These are phyloP conservation scores for Penicillium cinerascens DNA, from an alignment of 495 filamentous ascomycete species.

Conservation along the genomic window DNA sequence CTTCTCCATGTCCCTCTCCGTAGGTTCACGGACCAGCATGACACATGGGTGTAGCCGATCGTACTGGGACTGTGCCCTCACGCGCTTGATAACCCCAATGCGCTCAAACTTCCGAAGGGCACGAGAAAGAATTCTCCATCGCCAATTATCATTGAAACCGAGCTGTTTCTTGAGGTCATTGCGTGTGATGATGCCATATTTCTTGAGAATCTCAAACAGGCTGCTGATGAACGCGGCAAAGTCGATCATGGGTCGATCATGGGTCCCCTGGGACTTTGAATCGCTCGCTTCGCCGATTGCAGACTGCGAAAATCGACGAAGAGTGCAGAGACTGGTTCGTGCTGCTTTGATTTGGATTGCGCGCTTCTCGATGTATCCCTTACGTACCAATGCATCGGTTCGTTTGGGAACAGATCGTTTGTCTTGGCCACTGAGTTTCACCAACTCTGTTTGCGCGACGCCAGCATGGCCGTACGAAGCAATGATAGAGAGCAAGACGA, in stretches of 20 bases:
- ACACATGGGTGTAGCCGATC: conserved; percentile 54
- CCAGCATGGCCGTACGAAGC: conserved; percentile 66
- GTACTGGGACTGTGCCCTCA: conserved; percentile 56
- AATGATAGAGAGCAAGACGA: conserved; percentile 74
- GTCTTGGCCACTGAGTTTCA: conserved; percentile 73
- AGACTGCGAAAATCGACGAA: conserved; percentile 53
- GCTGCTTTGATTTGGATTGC: conserved; percentile 58
- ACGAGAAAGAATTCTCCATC: conserved; percentile 66
- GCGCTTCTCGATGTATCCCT: conserved; percentile 84
- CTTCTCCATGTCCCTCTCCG: conserved; percentile 57
- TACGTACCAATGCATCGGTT: conserved; percentile 67
- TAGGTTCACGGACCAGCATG: conserved; percentile 71
- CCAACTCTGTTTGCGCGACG: conserved; percentile 76
- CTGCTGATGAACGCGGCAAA: conserved; percentile 40
- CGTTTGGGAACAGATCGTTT: conserved; percentile 82
- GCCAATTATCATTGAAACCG: conserved; percentile 55
- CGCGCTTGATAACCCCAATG: conserved; percentile 65
- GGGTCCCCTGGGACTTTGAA: conserved; percentile 3
- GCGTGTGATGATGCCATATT: conserved; percentile 46
- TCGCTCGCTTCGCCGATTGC: conserved; percentile 7
- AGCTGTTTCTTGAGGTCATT: conserved; percentile 63
- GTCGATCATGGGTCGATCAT: conserved; percentile 32
- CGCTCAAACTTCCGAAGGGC: conserved; percentile 64
- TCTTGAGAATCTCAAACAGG: conserved; percentile 46
- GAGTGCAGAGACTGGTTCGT: conserved; percentile 65